These are phyloP conservation scores for Xylariales sp. DNA, from an alignment of 2,329 filamentous ascomycete genomes.

Conservation along the genomic window DNA sequence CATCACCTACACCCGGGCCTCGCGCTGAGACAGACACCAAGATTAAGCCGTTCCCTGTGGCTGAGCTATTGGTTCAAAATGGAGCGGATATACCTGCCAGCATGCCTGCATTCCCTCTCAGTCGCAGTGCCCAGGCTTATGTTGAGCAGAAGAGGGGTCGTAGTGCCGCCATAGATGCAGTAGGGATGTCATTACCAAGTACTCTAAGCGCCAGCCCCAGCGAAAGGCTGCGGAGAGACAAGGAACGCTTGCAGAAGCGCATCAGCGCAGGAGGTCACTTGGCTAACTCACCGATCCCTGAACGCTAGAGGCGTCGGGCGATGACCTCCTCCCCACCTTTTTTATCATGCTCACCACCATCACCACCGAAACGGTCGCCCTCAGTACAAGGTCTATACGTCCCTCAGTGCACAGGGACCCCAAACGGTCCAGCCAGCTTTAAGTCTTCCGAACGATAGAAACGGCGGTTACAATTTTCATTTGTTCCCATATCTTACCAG, in stretches of 20 bases:
- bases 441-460: conserved; percentile 27
- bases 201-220: conserved; percentile 30
- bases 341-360: conserved; percentile 11
- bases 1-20: conserved; percentile 31
- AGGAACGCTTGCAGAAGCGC: conserved; percentile 72
- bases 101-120: conserved; percentile 78
- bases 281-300: conserved; percentile 59
- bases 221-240: conserved; percentile 56
- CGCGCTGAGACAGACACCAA: conserved; percentile 42
- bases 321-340: conserved; percentile 17
- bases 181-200: conserved; percentile 47
- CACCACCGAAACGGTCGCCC: conserved; percentile 11
- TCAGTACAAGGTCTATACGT: conserved; percentile 12
- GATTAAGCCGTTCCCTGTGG: conserved; percentile 73
- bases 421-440: conserved; percentile 17
- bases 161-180: conserved; percentile 34
- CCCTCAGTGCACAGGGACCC: conserved; percentile 15
- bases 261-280: conserved; percentile 74
- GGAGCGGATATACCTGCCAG: conserved; percentile 79
- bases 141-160: conserved; percentile 70
- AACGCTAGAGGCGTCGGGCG: conserved; percentile 34
- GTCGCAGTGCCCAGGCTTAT: conserved; percentile 74
- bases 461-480: conserved; percentile 25
- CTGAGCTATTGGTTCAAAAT: conserved; percentile 89
- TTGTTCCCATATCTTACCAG: conserved; percentile 21